Percentiles rank a stretch among this genome's conserved stretches.
Evolutionary conservation across 1,284 basidiomycete genomes (phyloP).

Genomic region (Moesziomyces antarcticus): DNA sequence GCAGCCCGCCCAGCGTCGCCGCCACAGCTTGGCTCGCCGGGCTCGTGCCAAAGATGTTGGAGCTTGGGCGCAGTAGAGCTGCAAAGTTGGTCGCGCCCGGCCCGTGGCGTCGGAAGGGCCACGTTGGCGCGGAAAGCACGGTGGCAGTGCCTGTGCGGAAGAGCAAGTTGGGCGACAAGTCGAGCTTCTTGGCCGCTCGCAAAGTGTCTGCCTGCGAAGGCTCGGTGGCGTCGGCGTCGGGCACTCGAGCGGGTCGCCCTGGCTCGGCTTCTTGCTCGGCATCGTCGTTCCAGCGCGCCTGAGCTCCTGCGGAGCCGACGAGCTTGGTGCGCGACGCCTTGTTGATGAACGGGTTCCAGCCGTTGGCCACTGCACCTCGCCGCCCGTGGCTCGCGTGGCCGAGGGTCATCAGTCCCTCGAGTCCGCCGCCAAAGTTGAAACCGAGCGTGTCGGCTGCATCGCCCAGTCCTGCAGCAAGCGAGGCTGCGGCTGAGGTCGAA

Average conservation of each 20-base stretch:
- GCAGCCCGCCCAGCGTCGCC: constrained; percentile 35
- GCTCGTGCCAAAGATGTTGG: constrained; percentile 36
- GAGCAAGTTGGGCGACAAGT: constrained; percentile 29
- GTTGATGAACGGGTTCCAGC: constrained; percentile 43
- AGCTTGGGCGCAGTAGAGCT: constrained; percentile 44
- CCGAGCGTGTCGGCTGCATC: constrained; percentile 26
- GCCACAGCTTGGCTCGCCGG: constrained; percentile 41
- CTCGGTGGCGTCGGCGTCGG: neutral
- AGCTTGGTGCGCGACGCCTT: constrained; percentile 39
- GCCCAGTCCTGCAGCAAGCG: constrained; percentile 10
- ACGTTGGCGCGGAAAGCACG: constrained; percentile 35
- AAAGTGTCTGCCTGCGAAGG: constrained; percentile 12
- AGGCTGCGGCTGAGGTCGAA: neutral
- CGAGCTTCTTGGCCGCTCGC: constrained; percentile 21
- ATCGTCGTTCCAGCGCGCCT: constrained; percentile 10
- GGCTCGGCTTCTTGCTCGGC: constrained; percentile 4
- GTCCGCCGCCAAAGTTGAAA: constrained; percentile 38
- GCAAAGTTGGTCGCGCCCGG: constrained; percentile 52
- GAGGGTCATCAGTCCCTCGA: constrained; percentile 30
- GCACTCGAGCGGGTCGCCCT: neutral
- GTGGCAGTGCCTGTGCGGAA: constrained; percentile 32
- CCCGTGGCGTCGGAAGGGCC: constrained; percentile 55
- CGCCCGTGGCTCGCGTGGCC: constrained; percentile 33
- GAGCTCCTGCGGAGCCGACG: constrained; percentile 21
- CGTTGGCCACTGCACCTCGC: constrained; percentile 27